phyloP scores from a whole-genome alignment of 345 rosid genomes.

The Balakata baccata region DNA sequence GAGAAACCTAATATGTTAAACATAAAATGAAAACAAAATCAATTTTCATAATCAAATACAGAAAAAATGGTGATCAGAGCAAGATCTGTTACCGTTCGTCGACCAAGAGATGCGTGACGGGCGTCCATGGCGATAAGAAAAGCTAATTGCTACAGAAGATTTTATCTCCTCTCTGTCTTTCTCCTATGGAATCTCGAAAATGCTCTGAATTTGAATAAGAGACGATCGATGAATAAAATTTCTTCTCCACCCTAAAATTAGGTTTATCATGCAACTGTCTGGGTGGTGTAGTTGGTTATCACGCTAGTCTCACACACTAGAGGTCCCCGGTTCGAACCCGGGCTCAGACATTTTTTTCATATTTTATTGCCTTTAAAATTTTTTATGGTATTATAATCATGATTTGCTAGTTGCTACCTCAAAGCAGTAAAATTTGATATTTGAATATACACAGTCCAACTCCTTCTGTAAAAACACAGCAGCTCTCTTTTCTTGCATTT shows the following conservation, averaged over 20 bases:
- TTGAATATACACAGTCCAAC: too few relatives aligned
- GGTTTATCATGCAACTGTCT: slow-evolving; percentile 16
- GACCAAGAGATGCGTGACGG: slow-evolving; percentile 86
- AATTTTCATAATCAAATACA: background rate
- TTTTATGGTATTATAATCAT: too few relatives aligned
- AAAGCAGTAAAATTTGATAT: too few relatives aligned
- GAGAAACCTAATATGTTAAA: background rate
- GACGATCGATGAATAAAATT: background rate
- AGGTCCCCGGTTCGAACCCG: slow-evolving; percentile 75
- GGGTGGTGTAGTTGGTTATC: slow-evolving; percentile 77
- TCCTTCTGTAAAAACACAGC: too few relatives aligned
- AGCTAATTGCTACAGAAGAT: background rate
- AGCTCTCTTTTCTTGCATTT: too few relatives aligned
- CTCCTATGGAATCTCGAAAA: background rate
- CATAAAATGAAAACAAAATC: background rate
- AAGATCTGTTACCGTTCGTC: slow-evolving; percentile 65
- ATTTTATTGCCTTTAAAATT: background rate
- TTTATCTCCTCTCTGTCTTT: background rate
- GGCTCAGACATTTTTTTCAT: slow-evolving; percentile 16
- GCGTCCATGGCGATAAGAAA: slow-evolving; percentile 45
- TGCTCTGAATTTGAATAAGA: background rate
- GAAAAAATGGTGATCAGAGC: background rate
- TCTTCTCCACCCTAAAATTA: background rate
- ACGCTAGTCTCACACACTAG: slow-evolving; percentile 78
- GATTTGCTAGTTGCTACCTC: too few relatives aligned